Conservation (phyloP, 2,329 filamentous ascomycete genomes). For the Tetracladium maxilliforme region DNA sequence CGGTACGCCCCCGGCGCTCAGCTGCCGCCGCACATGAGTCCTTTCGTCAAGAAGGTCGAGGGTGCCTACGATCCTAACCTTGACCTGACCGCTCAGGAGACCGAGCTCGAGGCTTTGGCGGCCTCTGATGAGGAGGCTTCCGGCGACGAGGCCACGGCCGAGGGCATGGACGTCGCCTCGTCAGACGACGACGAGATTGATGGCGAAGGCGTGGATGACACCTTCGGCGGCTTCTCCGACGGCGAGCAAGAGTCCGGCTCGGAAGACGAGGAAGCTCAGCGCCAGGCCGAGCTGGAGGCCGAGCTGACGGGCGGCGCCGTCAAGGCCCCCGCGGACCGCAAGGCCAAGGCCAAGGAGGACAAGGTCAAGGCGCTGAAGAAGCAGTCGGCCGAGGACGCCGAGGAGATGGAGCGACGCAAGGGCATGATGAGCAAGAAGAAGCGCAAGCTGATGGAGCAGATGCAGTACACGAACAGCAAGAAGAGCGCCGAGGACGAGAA, state of each 20-base stretch:
- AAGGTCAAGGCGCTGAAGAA: slow-evolving; percentile 54
- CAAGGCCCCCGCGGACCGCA: slow-evolving; percentile 35
- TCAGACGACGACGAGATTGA: slow-evolving; percentile 16
- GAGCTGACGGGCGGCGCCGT: slow-evolving; percentile 62
- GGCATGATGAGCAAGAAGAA: slow-evolving; percentile 99
- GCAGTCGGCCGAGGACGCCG: slow-evolving; percentile 61
- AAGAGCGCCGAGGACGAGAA: slow-evolving; percentile 82
- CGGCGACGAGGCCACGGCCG: slow-evolving; percentile 14
- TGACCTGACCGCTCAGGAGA: slow-evolving; percentile 74
- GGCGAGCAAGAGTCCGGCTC: slow-evolving; percentile 27
- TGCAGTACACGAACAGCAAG: slow-evolving; percentile 90
- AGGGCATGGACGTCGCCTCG: slow-evolving; percentile 15
- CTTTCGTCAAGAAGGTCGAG: slow-evolving; percentile 78
- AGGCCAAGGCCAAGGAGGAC: slow-evolving; percentile 52
- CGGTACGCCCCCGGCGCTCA: slow-evolving; percentile 81
- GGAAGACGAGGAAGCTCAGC: slow-evolving; percentile 47
- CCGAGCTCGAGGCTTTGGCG: slow-evolving; percentile 68
- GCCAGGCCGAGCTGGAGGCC: slow-evolving; percentile 85
- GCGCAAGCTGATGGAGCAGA: slow-evolving; percentile 93
- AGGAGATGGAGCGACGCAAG: slow-evolving; percentile 85
- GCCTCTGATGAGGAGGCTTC: slow-evolving; percentile 35
- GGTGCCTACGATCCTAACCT: slow-evolving; percentile 86
- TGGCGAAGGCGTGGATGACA: slow-evolving; percentile 8
- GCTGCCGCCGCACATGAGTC: slow-evolving; percentile 86
- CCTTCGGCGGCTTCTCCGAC: slow-evolving; percentile 16